Evolutionary conservation across 2,329 filamentous ascomycete genomes (phyloP), one percentile per base, ranked within the genome.

Genomic region (Oidium heveae): DNA sequence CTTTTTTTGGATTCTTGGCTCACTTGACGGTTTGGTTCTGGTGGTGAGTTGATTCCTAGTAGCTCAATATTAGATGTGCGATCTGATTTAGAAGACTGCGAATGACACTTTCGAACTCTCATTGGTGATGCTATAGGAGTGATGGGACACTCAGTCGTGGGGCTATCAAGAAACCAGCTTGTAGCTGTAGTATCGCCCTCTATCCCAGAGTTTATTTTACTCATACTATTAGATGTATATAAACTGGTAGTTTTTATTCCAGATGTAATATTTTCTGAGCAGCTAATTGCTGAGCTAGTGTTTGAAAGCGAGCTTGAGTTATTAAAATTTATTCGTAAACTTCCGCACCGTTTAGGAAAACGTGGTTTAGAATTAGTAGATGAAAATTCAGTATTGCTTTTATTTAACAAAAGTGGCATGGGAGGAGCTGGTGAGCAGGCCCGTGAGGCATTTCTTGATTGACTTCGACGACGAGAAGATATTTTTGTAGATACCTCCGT

Each of bases 301-400:
- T 28, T 36, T 28, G 43, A 44, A 4, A 39, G 53, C n/a, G 56
- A 20, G 1, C 16, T 43, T 20, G 39, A 43, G 12, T 7, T 10
- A 20, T 41, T 34, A 44, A 60, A 43, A 47, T 59, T 56, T n/a
- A 57, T 43, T 52, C 59, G 54, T 59, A 58, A 61, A 20, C 53
- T 60, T 33, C 60, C 59, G 16, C 60, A 58, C 50, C 55, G 57
- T 28, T 50, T 20, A n/a, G 47, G 13, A 4, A 33, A 15, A 33
- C 5, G 13, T 5, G 15, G 9, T 4, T 15, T 50, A 33, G 20
- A 5, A 16, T 16, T 15, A 33, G 18, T 28, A 7, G 47, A 24
- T 28, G 16, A 20, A n/a, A 16, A 1, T 33, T 33, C 18, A 16
- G 20, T 8, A 33, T 16, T 33, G n/a, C 9, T 15, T 18, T 12